Percentiles rank a stretch among this genome's conserved stretches.
Conservation (phyloP, 108 stramenopile genomes). For the Hondaea fermentalgiana region DNA sequence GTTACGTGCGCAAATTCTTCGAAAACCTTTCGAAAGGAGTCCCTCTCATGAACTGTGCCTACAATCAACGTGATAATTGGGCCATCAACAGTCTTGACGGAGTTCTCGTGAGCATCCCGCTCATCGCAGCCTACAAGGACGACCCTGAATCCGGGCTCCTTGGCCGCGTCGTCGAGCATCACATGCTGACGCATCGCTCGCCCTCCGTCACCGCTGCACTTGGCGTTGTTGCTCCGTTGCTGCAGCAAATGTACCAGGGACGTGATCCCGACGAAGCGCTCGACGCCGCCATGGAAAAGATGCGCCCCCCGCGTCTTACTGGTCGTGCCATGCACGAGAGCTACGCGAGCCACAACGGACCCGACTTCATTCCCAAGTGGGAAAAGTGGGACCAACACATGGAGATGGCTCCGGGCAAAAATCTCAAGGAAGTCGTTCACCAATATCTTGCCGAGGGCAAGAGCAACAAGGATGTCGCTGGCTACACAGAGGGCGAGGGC, state of each 20-base stretch:
- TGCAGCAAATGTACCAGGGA: constrained; percentile 20
- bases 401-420: neutral
- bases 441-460: constrained; percentile 17
- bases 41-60: constrained; percentile 21
- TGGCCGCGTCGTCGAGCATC: constrained; percentile 33
- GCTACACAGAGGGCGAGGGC: constrained; percentile 1
- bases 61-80: constrained; percentile 28
- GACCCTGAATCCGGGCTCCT: constrained; percentile 28
- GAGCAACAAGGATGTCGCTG: constrained; percentile 22
- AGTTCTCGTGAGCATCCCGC: constrained; percentile 24
- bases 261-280: constrained; percentile 5
- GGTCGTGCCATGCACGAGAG: constrained; percentile 29
- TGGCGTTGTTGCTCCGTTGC: constrained; percentile 21
- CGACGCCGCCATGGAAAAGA: constrained; percentile 31
- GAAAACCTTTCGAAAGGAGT: constrained; percentile 21
- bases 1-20: constrained; percentile 29
- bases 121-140: constrained; percentile 25
- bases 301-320: constrained; percentile 29
- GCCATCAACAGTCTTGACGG: constrained; percentile 32
- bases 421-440: constrained; percentile 29
- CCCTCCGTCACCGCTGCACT: constrained; percentile 20
- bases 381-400: constrained; percentile 38
- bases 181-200: constrained; percentile 29
- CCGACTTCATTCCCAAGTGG: constrained; percentile 25
- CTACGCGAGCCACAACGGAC: constrained; percentile 25